A percentile compares a stretch with the other conserved stretches of the same genome.
Conservation (phyloP, 768 basidiomycete species). For the Lactarius indigo region DNA sequence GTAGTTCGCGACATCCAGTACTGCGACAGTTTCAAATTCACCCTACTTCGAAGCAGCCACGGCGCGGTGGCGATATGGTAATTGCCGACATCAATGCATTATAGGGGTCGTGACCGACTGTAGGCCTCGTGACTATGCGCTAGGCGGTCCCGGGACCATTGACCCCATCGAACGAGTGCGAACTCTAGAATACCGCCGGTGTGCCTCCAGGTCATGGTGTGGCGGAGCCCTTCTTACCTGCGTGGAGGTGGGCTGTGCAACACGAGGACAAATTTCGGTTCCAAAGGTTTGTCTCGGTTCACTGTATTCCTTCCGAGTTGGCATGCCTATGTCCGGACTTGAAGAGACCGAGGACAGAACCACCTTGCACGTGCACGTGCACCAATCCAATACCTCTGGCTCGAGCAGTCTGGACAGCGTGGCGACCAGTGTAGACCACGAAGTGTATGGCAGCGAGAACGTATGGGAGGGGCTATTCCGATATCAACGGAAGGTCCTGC, state of each 20-base stretch:
- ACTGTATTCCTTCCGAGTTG: slow-evolving; percentile 6
- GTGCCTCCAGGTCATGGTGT: background rate
- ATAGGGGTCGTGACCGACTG: background rate
- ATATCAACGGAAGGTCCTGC: background rate
- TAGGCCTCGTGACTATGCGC: background rate
- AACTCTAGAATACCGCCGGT: background rate
- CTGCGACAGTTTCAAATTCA: background rate
- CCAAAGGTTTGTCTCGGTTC: background rate
- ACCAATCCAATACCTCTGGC: background rate
- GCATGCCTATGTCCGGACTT: background rate
- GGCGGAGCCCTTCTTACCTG: background rate
- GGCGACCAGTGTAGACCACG: background rate
- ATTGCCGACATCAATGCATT: slow-evolving; percentile 10
- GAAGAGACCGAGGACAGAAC: background rate
- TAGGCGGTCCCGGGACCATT: background rate
- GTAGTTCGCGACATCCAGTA: background rate
- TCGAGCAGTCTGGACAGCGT: background rate
- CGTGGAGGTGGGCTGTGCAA: slow-evolving; percentile 1
- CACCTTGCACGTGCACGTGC: background rate
- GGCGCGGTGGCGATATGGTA: background rate
- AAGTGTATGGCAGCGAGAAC: background rate
- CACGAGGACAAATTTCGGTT: background rate
- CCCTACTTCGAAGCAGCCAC: background rate
- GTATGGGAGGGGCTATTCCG: background rate
- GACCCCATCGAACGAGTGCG: background rate